Conservation (phyloP, 192 early-diverging fungal species). For the Coemansia sp. region DNA sequence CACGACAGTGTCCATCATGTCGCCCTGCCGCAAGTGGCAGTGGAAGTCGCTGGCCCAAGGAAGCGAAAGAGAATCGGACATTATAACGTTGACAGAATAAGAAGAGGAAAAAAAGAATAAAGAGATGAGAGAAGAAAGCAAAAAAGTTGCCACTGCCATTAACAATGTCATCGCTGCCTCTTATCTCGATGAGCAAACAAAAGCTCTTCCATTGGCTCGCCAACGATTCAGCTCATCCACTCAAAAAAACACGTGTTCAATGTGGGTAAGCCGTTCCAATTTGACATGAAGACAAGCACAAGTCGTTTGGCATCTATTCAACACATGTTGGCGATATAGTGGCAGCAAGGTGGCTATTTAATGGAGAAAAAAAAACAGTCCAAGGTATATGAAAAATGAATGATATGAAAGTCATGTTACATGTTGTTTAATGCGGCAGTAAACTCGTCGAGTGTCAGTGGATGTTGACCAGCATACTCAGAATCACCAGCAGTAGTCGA, state of each 20-base stretch:
- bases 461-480: background rate
- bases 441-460: constrained; percentile 24
- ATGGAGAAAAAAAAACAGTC: background rate
- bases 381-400: background rate
- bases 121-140: background rate
- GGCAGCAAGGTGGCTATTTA: background rate
- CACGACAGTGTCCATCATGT: constrained; percentile 89
- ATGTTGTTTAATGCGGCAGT: constrained; percentile 22
- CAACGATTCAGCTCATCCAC: background rate
- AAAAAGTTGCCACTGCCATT: background rate
- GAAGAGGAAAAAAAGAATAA: background rate
- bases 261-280: background rate
- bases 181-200: background rate
- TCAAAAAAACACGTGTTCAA: background rate
- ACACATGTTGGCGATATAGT: background rate
- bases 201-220: background rate
- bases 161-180: background rate
- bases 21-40: constrained; percentile 90
- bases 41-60: constrained; percentile 90
- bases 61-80: constrained; percentile 57
- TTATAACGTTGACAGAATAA: background rate
- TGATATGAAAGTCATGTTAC: constrained; percentile 5
- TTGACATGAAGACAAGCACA: background rate
- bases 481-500: background rate
- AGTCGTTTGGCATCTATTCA: too few relatives aligned